Conservation (phyloP, 2,329 filamentous ascomycete genomes). For the Dactylellina sp. region DNA sequence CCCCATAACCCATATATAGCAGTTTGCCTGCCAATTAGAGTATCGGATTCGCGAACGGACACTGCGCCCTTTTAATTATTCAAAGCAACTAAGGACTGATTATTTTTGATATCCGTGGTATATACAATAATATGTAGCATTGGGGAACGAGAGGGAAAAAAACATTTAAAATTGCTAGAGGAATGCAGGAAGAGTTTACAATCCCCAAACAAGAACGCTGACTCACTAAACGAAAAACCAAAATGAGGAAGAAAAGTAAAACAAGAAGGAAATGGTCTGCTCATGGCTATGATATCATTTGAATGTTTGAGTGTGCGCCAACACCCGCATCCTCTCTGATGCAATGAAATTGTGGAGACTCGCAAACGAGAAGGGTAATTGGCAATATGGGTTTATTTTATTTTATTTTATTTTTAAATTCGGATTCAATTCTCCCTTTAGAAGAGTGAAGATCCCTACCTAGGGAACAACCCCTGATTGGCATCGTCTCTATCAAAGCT, state of each 20-base stretch:
- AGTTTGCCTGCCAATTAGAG: slow-evolving; percentile 35
- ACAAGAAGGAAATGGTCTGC: neutral
- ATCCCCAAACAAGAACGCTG: slow-evolving; percentile 3
- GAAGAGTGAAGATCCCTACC: neutral
- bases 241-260: slow-evolving; percentile 4
- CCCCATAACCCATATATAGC: slow-evolving; percentile 18
- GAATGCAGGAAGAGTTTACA: neutral
- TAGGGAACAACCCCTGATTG: slow-evolving; percentile 48
- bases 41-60: slow-evolving; percentile 31
- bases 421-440: neutral
- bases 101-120: slow-evolving; percentile 17
- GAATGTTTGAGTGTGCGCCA: neutral
- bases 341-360: neutral
- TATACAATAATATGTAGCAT: slow-evolving; percentile 17
- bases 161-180: slow-evolving; percentile 7
- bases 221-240: neutral
- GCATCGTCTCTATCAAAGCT: slow-evolving; percentile 50
- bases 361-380: too few relatives aligned
- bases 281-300: slow-evolving; percentile 7
- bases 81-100: slow-evolving; percentile 17
- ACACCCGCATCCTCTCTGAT: neutral
- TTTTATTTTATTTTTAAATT: slow-evolving; percentile 3
- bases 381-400: too few relatives aligned
- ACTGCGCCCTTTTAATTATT: neutral
- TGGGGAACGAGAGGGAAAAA: neutral